These are phyloP conservation scores for Fraxinus angustifolia DNA, from an alignment of 305 asterid species.

Conservation along the genomic window DNA sequence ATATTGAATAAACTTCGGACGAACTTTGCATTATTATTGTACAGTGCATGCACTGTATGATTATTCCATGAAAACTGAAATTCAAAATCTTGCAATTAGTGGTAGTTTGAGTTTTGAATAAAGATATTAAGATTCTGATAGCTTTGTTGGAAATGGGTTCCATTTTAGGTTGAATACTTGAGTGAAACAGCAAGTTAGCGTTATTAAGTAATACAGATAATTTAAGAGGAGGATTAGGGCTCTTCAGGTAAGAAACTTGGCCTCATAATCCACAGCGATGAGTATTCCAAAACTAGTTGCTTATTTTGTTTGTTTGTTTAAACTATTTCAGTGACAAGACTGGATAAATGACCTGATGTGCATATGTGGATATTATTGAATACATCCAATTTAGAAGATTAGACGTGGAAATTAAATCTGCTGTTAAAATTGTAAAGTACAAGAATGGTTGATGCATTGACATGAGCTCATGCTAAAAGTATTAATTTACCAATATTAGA, in stretches of 20 bases:
- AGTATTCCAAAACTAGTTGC: background rate
- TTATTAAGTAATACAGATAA: background rate
- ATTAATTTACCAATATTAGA: background rate
- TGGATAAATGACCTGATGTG: background rate
- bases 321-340: background rate
- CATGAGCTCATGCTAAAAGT: background rate
- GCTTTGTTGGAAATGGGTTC: background rate
- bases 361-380: background rate
- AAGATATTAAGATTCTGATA: background rate
- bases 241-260: background rate
- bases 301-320: background rate
- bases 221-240: background rate
- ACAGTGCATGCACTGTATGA: background rate
- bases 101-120: background rate
- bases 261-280: background rate
- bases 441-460: background rate
- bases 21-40: conserved; percentile 13
- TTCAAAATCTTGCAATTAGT: background rate
- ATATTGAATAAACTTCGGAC: conserved; percentile 3
- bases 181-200: background rate
- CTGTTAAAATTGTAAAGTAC: conserved; percentile 8
- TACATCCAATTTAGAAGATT: conserved; percentile 18
- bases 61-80: background rate
- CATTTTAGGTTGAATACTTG: background rate
- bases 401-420: background rate